phyloP scores from a whole-genome alignment of 2,329 filamentous ascomycete genomes.

The Macrophomina tecta region DNA sequence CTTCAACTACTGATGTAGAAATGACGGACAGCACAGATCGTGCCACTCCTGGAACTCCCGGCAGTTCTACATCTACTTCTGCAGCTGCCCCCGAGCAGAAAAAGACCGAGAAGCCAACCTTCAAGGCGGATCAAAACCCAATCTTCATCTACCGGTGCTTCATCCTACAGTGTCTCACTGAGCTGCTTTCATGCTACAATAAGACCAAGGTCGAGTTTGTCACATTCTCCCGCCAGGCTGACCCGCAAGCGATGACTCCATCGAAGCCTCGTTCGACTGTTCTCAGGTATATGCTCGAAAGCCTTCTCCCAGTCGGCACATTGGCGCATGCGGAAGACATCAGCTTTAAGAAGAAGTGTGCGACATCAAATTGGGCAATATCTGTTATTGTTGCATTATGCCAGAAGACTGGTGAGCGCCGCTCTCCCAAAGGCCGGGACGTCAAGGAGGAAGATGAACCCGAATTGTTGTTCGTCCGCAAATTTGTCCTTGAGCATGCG shows the following conservation, averaged over 20 bases:
- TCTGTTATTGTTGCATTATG: slow-evolving; percentile 86
- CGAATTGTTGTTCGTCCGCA: slow-evolving; percentile 88
- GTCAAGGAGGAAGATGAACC: slow-evolving; percentile 76
- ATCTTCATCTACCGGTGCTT: slow-evolving; percentile 98
- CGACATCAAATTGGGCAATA: slow-evolving; percentile 85
- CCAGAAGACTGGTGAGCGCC: slow-evolving; percentile 81
- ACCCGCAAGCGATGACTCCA: slow-evolving; percentile 81
- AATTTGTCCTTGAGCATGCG: slow-evolving; percentile 92
- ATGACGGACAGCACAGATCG: slow-evolving; percentile 50
- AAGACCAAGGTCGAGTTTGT: slow-evolving; percentile 98
- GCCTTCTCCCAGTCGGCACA: slow-evolving; percentile 71
- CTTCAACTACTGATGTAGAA: slow-evolving; percentile 52
- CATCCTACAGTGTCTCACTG: slow-evolving; percentile 86
- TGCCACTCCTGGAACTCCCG: slow-evolving; percentile 25
- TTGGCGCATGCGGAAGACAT: slow-evolving; percentile 76
- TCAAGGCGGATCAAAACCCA: slow-evolving; percentile 91
- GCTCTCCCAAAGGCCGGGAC: slow-evolving; percentile 62
- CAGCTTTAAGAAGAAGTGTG: slow-evolving; percentile 79
- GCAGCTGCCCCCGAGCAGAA: slow-evolving; percentile 53
- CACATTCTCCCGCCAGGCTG: slow-evolving; percentile 94
- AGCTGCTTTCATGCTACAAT: slow-evolving; percentile 90
- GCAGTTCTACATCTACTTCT: slow-evolving; percentile 31
- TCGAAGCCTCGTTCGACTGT: slow-evolving; percentile 93
- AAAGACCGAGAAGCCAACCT: slow-evolving; percentile 72
- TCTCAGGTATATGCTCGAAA: slow-evolving; percentile 89